phyloP scores from a whole-genome alignment of 2,329 filamentous ascomycete species.

The Coniochaeta sp. region DNA sequence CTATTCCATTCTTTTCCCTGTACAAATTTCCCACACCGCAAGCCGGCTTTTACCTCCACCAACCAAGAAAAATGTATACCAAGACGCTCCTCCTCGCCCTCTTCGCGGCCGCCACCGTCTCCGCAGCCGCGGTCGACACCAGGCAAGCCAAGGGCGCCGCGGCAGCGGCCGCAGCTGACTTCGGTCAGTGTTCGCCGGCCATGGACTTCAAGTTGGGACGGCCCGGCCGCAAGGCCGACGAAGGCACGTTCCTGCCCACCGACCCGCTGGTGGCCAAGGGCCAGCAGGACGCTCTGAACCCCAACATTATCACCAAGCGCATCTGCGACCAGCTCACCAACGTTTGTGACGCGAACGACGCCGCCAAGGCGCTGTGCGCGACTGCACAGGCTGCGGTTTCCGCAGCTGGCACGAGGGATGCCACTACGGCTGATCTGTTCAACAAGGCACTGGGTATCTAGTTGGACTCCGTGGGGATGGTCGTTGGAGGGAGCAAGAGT shows the following conservation, averaged over 20 bases:
- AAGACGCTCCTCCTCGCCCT: slow-evolving; percentile 15
- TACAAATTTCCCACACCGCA: slow-evolving; percentile 7
- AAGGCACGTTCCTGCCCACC: slow-evolving; percentile 51
- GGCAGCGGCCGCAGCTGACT: slow-evolving; percentile 30
- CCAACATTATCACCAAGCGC: slow-evolving; percentile 56
- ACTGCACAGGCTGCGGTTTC: slow-evolving; percentile 41
- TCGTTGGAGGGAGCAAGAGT: neutral
- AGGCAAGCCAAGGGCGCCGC: slow-evolving; percentile 6
- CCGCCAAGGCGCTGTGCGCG: slow-evolving; percentile 40
- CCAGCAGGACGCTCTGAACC: slow-evolving; percentile 52
- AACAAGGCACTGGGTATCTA: slow-evolving; percentile 32
- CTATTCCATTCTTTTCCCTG: slow-evolving; percentile 13
- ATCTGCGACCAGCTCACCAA: slow-evolving; percentile 55
- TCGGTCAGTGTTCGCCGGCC: slow-evolving; percentile 39
- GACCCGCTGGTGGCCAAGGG: slow-evolving; percentile 47
- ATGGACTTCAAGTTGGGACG: slow-evolving; percentile 51
- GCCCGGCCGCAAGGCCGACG: slow-evolving; percentile 36
- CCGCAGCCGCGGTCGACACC: slow-evolving; percentile 5
- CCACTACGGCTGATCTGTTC: slow-evolving; percentile 39
- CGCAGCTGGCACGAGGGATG: slow-evolving; percentile 33
- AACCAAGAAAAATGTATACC: slow-evolving; percentile 13
- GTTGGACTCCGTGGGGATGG: neutral
- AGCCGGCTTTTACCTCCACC: slow-evolving; percentile 12
- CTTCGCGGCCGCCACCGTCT: slow-evolving; percentile 14
- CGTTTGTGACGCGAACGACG: slow-evolving; percentile 49